Evolutionary conservation across 257 asterid species (phyloP).

Genomic region (Lycium barbarum): DNA sequence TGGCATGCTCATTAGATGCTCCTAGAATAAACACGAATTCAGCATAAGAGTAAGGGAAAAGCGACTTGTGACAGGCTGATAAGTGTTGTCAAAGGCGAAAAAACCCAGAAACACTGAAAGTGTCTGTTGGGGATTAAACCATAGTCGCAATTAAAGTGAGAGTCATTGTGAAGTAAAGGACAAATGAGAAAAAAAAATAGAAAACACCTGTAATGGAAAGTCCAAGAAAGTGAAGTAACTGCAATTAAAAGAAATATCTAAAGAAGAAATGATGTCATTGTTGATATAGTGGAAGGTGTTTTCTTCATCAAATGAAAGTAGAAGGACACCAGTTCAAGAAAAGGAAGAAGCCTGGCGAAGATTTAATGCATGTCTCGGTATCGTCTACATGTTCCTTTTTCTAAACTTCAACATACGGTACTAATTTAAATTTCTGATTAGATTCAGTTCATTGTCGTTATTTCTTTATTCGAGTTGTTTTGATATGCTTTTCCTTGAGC

Average conservation of each 20-base stretch:
- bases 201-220: neutral
- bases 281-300: too few species aligned
- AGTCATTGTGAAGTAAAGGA: neutral
- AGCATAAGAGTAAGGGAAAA: neutral
- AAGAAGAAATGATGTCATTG: neutral
- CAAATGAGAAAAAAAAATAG: neutral
- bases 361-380: too few species aligned
- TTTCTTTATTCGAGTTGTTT: too few species aligned
- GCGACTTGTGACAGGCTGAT: neutral
- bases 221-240: constrained; percentile 11
- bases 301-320: too few species aligned
- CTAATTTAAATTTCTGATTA: too few species aligned
- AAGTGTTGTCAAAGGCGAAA: neutral
- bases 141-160: neutral
- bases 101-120: neutral
- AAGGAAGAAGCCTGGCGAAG: too few species aligned
- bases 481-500: too few species aligned
- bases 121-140: neutral
- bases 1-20: neutral
- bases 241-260: neutral
- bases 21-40: neutral
- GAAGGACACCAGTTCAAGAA: too few species aligned
- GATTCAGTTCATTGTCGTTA: too few species aligned
- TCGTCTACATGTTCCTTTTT: too few species aligned
- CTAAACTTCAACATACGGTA: too few species aligned